Conservation (phyloP, 1,139 yeast genomes). For the Suhomyces chickasaworum region DNA sequence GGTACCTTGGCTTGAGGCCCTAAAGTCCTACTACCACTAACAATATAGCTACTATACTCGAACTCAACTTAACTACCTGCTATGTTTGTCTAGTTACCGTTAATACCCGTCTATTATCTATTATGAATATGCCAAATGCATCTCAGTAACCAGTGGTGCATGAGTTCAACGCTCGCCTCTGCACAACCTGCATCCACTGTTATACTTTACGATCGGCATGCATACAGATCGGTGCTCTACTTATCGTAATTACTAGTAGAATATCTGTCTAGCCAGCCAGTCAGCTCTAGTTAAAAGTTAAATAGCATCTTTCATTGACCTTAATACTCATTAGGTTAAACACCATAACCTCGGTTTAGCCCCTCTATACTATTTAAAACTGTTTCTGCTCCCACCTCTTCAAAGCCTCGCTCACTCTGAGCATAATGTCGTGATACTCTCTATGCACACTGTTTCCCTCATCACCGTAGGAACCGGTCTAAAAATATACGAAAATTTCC, state of each 20-base stretch:
- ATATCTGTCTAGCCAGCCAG: no score
- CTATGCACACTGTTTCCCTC: background rate
- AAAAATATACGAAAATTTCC: background rate
- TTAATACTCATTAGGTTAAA: no score
- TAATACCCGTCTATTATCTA: no score
- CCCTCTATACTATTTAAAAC: no score
- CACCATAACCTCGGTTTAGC: no score
- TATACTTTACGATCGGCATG: background rate
- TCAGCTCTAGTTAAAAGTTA: no score
- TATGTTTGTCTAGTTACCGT: no score
- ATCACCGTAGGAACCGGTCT: conserved; percentile 6
- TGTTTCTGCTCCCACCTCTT: background rate
- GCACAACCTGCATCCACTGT: background rate
- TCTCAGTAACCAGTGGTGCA: background rate
- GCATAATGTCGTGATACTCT: background rate
- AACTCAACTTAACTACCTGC: no score
- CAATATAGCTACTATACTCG: no score
- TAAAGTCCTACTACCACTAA: background rate
- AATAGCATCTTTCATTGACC: no score
- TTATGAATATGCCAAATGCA: background rate
- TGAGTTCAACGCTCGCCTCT: background rate
- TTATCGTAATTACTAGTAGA: no score
- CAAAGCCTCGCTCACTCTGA: no score
- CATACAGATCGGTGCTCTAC: background rate
- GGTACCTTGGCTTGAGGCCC: background rate